Base-by-base conservation (phyloP, 2,329 filamentous ascomycete species). In the Aspergillus vadensis region DNA sequence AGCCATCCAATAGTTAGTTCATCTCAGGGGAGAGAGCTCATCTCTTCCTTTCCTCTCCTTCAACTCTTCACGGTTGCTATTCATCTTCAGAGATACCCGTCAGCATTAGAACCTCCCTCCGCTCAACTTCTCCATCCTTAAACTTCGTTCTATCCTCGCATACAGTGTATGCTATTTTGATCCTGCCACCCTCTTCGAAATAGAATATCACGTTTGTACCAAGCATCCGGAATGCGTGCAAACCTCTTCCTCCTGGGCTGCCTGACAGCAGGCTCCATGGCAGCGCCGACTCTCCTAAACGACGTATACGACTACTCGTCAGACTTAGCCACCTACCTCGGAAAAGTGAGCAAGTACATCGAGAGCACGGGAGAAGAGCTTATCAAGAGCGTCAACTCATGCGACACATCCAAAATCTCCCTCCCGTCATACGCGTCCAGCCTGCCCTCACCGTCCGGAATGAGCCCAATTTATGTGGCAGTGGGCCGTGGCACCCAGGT, bases 401-500 rank as follows among this genome's bases (percentile, higher is more conserved):
- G 74, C 65, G 73, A 80, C 60, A 60, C 70, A 19, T 74, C 73
- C 62, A 70, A 67, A 15, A 71, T 72, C 30, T 50, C 61, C 5
- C 70, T 77, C 62, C 79, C 79, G 5, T 64, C 74, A 81, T 85
- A 82, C 65, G 81, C 86, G 49, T 81, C 81, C 6, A 79, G 85
- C 15, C 83, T 96, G 6, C 87, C 89, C 14, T 65, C 81, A 7
- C 86, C 85, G 0, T 66, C 80, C 6, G 90, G 88, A 58, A 80
- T 91, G 30, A 80, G 73, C 3, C 82, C 96, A 54, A 84, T 86
- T 72, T 91, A 96, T 77, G 89, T 97, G 57, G 91, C 90, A 72
- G 82, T 97, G 63, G 94, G 94, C 70, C 88, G 91, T 48, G 94
- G 94, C 62, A 95, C 91, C 7, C 79, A 81, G 73, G 79, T 81